A percentile compares a stretch with the other conserved stretches of the same genome.
These are phyloP conservation scores for Casuarina equisetifolia DNA, from an alignment of 306 rosid genomes.

Conservation along the genomic window DNA sequence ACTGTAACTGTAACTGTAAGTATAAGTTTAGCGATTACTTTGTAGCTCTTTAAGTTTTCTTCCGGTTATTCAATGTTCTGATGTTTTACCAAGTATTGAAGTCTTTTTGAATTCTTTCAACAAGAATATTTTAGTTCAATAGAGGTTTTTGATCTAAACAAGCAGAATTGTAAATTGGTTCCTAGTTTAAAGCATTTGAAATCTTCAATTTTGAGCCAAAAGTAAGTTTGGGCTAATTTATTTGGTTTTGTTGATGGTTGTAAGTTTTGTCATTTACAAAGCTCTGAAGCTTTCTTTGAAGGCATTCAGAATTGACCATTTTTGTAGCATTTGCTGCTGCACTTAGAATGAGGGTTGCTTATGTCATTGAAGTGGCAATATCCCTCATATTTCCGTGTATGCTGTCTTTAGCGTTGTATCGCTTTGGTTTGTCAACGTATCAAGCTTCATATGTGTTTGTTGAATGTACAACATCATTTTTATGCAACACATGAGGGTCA, in stretches of 20 bases:
- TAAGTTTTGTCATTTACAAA: neutral
- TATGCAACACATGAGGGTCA: too few species aligned
- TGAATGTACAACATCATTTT: too few species aligned
- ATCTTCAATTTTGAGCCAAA: neutral
- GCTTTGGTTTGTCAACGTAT: neutral
- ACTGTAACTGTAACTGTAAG: slow-evolving; percentile 89
- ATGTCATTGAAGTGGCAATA: neutral
- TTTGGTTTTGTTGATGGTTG: neutral
- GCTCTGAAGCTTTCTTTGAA: neutral
- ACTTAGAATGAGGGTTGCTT: neutral
- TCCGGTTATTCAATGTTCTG: neutral
- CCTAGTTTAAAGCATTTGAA: neutral
- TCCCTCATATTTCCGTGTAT: neutral
- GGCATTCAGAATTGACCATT: neutral
- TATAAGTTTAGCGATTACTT: slow-evolving; percentile 22
- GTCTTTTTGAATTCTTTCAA: slow-evolving; percentile 13
- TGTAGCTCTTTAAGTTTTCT: neutral
- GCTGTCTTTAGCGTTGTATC: neutral
- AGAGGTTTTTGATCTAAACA: neutral
- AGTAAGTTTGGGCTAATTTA: neutral
- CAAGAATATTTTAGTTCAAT: neutral
- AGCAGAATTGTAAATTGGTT: neutral
- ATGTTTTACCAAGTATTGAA: neutral
- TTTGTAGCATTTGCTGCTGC: neutral
- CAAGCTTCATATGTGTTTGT: too few species aligned